phyloP scores from a whole-genome alignment of 2,329 filamentous ascomycete species.

The Colletotrichum sp. region DNA sequence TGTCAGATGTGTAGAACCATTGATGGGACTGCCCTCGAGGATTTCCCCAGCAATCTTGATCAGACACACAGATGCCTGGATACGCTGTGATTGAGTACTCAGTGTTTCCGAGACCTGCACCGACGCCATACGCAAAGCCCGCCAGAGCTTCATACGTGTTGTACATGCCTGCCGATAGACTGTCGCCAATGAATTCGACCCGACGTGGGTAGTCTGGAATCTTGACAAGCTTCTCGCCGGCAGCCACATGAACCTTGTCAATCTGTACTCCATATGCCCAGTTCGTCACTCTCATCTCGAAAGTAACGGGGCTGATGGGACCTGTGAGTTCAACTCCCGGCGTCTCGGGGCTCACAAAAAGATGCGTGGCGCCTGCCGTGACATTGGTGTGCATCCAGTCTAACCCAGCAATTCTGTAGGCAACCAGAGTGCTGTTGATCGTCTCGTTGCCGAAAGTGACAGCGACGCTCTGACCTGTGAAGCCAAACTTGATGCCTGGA shows the following conservation, averaged over 20 bases:
- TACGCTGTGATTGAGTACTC: slow-evolving; percentile 65
- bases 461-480: slow-evolving; percentile 57
- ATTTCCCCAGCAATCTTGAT: slow-evolving; percentile 61
- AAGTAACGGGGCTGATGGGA: slow-evolving; percentile 49
- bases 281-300: slow-evolving; percentile 66
- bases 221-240: slow-evolving; percentile 48
- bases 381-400: slow-evolving; percentile 69
- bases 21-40: slow-evolving; percentile 56
- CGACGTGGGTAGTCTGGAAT: slow-evolving; percentile 37
- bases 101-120: slow-evolving; percentile 60
- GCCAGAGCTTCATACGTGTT: slow-evolving; percentile 63
- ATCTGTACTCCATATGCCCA: slow-evolving; percentile 67
- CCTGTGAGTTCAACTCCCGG: slow-evolving; percentile 47
- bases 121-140: slow-evolving; percentile 60
- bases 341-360: slow-evolving; percentile 53
- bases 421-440: slow-evolving; percentile 54
- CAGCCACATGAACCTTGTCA: slow-evolving; percentile 52
- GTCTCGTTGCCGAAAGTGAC: slow-evolving; percentile 60
- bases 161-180: slow-evolving; percentile 60
- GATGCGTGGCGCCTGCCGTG: slow-evolving; percentile 59
- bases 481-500: slow-evolving; percentile 60
- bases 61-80: slow-evolving; percentile 61
- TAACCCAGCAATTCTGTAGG: slow-evolving; percentile 61
- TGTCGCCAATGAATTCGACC: slow-evolving; percentile 51
- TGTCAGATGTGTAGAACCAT: slow-evolving; percentile 63